Conservation (phyloP, 306 rosid species). For the Rosa rugosa region DNA sequence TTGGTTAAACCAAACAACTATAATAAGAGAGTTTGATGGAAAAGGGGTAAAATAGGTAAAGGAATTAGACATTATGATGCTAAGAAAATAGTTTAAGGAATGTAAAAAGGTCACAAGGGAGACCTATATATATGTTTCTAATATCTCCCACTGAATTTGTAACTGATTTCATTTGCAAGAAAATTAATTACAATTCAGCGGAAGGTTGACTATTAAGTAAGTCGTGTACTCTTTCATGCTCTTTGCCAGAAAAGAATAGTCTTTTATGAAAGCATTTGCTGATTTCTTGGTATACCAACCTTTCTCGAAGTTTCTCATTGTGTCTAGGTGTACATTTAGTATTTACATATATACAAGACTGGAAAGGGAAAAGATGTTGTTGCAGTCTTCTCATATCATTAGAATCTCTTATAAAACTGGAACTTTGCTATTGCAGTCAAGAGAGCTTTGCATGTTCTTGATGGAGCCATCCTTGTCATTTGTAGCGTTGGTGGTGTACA, state of each 20-base stretch:
- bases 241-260: background rate
- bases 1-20: background rate
- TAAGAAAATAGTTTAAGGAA: background rate
- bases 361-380: too few species aligned
- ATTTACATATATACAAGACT: too few species aligned
- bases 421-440: too few species aligned
- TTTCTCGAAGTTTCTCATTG: background rate
- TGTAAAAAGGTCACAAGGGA: background rate
- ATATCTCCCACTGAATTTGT: background rate
- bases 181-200: background rate
- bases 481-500: slow-evolving; percentile 99
- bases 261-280: background rate
- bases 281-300: too few species aligned
- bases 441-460: too few species aligned
- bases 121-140: background rate
- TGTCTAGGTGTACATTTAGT: background rate
- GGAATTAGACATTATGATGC: background rate
- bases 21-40: background rate
- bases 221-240: background rate
- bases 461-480: too few species aligned
- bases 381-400: too few species aligned
- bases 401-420: too few species aligned
- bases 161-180: background rate
- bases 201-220: background rate
- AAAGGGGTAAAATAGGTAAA: background rate